phyloP scores from a whole-genome alignment of 2,329 filamentous ascomycete genomes.

The Cladophialophora psammophila region DNA sequence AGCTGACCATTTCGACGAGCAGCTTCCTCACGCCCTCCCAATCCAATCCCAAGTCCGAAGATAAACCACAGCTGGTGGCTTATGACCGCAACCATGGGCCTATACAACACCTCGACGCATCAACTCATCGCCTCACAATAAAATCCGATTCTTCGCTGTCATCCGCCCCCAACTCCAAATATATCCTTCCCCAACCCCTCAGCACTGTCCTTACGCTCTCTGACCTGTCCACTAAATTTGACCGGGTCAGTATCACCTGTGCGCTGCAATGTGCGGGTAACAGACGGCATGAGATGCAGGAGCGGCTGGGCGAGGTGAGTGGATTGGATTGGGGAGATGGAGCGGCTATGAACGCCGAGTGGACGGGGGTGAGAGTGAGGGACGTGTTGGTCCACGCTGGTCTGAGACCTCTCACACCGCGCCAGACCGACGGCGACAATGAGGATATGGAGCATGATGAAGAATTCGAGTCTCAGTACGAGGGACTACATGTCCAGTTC shows the following conservation, averaged over 20 bases:
- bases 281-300: conserved; percentile 67
- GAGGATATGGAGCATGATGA: background rate
- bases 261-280: conserved; percentile 68
- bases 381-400: conserved; percentile 55
- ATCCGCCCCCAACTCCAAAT: background rate
- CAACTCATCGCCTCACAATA: conserved; percentile 53
- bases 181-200: background rate
- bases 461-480: conserved; percentile 30
- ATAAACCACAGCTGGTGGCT: conserved; percentile 1
- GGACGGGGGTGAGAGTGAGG: conserved; percentile 60
- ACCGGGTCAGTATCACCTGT: conserved; percentile 50
- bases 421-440: background rate
- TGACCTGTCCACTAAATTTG: background rate
- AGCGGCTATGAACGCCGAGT: conserved; percentile 67
- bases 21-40: conserved; percentile 13
- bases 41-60: background rate
- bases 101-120: conserved; percentile 51
- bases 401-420: background rate
- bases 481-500: conserved; percentile 60
- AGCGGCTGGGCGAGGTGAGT: conserved; percentile 63
- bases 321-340: conserved; percentile 68
- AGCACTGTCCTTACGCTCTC: background rate
- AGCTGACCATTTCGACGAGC: background rate
- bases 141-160: background rate
- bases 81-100: conserved; percentile 67